A percentile compares a stretch with the other conserved stretches of the same genome.
These are phyloP conservation scores for Sophora flavescens DNA, from an alignment of 306 rosid genomes.

Conservation along the genomic window DNA sequence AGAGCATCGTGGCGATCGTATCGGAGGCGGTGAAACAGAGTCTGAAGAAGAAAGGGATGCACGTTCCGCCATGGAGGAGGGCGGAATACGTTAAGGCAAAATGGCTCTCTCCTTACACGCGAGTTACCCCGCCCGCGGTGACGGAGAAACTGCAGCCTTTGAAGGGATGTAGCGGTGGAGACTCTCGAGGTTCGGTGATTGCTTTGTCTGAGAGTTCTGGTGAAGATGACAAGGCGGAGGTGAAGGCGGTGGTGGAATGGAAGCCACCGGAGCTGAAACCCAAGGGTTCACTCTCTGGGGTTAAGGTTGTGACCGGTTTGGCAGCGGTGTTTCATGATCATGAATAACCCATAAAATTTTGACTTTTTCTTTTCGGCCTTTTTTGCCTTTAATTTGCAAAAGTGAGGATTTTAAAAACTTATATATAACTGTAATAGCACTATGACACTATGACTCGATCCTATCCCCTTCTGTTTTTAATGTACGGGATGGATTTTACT, in stretches of 20 bases:
- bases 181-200: background rate
- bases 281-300: slow-evolving; percentile 50
- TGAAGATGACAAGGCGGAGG: slow-evolving; percentile 38
- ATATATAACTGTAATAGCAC: slow-evolving; percentile 48
- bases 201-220: slow-evolving; percentile 22
- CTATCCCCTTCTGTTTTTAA: slow-evolving; percentile 76
- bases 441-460: background rate
- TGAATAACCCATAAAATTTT: slow-evolving; percentile 60
- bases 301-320: slow-evolving; percentile 64
- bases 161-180: slow-evolving; percentile 1
- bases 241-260: slow-evolving; percentile 48
- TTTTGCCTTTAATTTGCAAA: background rate
- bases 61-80: slow-evolving; percentile 83
- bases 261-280: slow-evolving; percentile 65
- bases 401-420: slow-evolving; percentile 39
- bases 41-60: slow-evolving; percentile 79
- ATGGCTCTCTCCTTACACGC: slow-evolving; percentile 71
- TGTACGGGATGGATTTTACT: slow-evolving; percentile 66
- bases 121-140: slow-evolving; percentile 3
- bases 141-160: slow-evolving; percentile 3
- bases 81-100: slow-evolving; percentile 74
- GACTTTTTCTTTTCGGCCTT: slow-evolving; percentile 30
- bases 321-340: slow-evolving; percentile 64
- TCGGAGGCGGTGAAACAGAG: slow-evolving; percentile 88
- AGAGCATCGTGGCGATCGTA: slow-evolving; percentile 62